phyloP scores from a whole-genome alignment of 2,329 filamentous ascomycete species.

The Apiospora malaysiana region DNA sequence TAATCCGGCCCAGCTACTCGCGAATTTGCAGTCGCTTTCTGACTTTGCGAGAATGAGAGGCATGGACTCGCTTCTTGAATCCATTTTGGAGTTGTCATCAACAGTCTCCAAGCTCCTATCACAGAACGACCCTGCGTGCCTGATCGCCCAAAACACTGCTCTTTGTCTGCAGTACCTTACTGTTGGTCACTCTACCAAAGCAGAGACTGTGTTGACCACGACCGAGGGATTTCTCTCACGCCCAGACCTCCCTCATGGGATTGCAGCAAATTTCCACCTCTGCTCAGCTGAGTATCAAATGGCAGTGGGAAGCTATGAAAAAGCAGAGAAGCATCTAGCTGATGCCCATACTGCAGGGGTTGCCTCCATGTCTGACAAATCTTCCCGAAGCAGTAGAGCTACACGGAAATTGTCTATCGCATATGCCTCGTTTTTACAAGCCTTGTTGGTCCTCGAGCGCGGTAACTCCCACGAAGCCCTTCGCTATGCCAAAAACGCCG shows the following conservation, averaged over 20 bases:
- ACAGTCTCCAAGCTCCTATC: conserved; percentile 47
- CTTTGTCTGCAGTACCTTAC: conserved; percentile 60
- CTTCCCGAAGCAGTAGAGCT: conserved; percentile 44
- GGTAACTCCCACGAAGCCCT: conserved; percentile 66
- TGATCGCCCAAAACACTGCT: conserved; percentile 53
- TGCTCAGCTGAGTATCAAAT: conserved; percentile 77
- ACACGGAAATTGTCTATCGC: conserved; percentile 60
- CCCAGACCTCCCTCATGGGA: conserved; percentile 47
- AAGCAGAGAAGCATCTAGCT: conserved; percentile 54
- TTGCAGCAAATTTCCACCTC: conserved; percentile 65
- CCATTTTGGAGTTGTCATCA: conserved; percentile 53
- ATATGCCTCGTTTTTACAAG: conserved; percentile 68
- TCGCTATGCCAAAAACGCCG: conserved; percentile 60
- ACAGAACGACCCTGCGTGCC: conserved; percentile 41
- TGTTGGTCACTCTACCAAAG: conserved; percentile 58
- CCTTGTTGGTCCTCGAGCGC: conserved; percentile 66
- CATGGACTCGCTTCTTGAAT: conserved; percentile 51
- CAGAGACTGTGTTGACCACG: conserved; percentile 59
- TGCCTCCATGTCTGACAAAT: conserved; percentile 32
- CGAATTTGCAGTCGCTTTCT: conserved; percentile 55
- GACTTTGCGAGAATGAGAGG: conserved; percentile 60
- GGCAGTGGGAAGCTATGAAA: conserved; percentile 67
- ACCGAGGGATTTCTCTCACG: conserved; percentile 57
- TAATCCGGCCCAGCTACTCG: conserved; percentile 54
- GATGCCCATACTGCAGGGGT: conserved; percentile 47